Conservation (phyloP, 768 basidiomycete genomes). For the Suillus lakei region DNA sequence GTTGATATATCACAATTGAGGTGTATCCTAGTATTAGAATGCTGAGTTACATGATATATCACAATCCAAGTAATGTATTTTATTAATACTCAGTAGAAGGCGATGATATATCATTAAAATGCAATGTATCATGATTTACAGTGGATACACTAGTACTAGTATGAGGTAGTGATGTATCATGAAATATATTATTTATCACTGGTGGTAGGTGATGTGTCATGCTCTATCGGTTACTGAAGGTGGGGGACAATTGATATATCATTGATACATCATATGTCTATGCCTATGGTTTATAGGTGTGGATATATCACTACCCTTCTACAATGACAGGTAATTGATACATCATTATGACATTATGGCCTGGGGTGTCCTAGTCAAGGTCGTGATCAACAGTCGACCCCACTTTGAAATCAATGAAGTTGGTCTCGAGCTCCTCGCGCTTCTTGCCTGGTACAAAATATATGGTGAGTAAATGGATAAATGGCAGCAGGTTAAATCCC, state of each 20-base stretch:
- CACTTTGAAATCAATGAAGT: too few species aligned
- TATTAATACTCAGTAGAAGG: neutral
- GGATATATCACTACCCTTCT: conserved; percentile 5
- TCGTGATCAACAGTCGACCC: too few species aligned
- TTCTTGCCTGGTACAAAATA: neutral
- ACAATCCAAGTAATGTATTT: neutral
- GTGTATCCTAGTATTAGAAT: too few species aligned
- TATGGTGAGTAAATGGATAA: neutral
- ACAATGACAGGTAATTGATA: conserved; percentile 7
- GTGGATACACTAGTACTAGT: too few species aligned
- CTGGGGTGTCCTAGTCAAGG: too few species aligned
- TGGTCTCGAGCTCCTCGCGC: too few species aligned
- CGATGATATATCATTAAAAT: neutral
- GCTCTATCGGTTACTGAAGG: neutral
- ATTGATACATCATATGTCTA: conserved; percentile 1
- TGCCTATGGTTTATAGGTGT: conserved; percentile 1
- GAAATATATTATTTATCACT: neutral
- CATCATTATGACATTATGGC: neutral
- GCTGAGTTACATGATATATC: too few species aligned
- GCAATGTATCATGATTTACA: too few species aligned
- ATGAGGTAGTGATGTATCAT: conserved; percentile 2
- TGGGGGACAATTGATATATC: conserved; percentile 1
- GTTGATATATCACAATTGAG: too few species aligned
- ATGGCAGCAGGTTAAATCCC: neutral
- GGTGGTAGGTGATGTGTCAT: neutral